These are phyloP conservation scores for Moricandia arvensis DNA, from an alignment of 345 rosid species.

Conservation along the genomic window DNA sequence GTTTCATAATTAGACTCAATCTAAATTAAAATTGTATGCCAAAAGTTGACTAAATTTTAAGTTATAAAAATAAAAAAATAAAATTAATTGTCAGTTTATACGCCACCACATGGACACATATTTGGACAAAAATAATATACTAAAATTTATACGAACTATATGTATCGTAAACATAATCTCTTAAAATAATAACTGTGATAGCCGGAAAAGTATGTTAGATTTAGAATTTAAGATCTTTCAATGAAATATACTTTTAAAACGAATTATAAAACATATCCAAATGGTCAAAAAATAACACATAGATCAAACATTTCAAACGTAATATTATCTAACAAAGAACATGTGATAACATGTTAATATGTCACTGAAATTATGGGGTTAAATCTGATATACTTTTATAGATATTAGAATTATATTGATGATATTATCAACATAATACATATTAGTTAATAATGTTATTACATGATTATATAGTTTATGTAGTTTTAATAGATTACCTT, in stretches of 20 bases:
- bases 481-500: not conserved
- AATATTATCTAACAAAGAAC: not conserved
- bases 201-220: not conserved
- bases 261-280: not conserved
- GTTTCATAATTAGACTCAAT: not conserved
- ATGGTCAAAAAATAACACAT: not conserved
- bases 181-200: no score
- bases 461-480: not conserved
- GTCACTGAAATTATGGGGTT: no score
- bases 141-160: no score
- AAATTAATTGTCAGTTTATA: no score
- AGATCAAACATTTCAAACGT: not conserved
- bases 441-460: no score
- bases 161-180: not conserved
- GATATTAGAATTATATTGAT: no score
- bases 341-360: not conserved
- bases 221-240: not conserved
- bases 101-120: not conserved
- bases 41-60: not conserved
- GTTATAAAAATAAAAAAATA: not conserved
- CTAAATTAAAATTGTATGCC: not conserved
- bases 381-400: no score
- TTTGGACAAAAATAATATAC: not conserved
- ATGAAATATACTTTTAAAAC: no score
- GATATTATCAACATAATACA: no score